Evolutionary conservation across 768 basidiomycete genomes (phyloP), one percentile per base, ranked within the genome.

Genomic region (Russula sp.): DNA sequence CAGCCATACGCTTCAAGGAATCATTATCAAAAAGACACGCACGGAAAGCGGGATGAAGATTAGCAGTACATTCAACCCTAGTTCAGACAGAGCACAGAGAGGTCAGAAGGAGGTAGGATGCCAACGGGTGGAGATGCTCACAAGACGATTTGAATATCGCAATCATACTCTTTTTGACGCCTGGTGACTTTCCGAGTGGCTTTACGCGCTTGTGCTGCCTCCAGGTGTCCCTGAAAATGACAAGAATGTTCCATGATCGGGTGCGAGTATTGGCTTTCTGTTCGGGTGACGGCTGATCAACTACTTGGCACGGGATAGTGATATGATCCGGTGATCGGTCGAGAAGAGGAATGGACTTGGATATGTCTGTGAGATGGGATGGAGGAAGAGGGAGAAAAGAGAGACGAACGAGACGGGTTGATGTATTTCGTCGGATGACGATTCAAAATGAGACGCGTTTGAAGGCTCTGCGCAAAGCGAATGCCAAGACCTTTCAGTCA

Each of bases 21-120:
- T 50, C n/a, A 65, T 54, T 38, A 9, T 28, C 7, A 52, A 50
- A 9, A 20, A 40, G 16, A 11, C 4, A 72, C 81, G 56, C 73
- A 83, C 89, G 0, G 89, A 86, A 66, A 90, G 69, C 2, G 89
- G 89, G 30, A 91, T 90, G 70, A 81, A 90, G 11, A 88, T 67
- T 0, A 90, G 78, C 10, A 91, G 75, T 22, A 89, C 13, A 69
- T 92, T 92, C 10, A 91, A 72, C 79, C 83, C 89, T 90, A 60
- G 30, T 8, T 24, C 22, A 3, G 26, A 10, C 16, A 40, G 50
- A 69, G 26, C 30, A 2, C 65, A 57, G 10, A 61, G 56, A 34
- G 11, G 64, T 8, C 18, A 42, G 28, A 10, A 20, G 4, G 36
- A 57, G 10, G 44, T 24, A 18, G 13, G n/a, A 13, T 3, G 28